Percentiles rank a stretch among this genome's conserved stretches.
phyloP scores from a whole-genome alignment of 2,329 filamentous ascomycete species.

The Dissoconium aciculare region DNA sequence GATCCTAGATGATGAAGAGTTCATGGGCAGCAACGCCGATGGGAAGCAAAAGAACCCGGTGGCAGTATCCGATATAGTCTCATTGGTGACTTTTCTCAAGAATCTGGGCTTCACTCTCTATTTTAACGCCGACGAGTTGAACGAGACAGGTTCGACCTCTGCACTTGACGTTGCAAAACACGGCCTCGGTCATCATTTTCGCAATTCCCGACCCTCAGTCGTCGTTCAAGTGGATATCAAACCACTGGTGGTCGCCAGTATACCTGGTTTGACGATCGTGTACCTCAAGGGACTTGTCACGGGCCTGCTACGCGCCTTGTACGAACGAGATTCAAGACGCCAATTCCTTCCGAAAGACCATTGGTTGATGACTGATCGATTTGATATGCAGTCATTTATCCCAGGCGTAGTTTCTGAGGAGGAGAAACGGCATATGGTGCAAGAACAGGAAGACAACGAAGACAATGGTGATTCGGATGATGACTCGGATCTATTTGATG shows the following conservation, averaged over 20 bases:
- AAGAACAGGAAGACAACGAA: slow-evolving; percentile 47
- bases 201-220: slow-evolving; percentile 2
- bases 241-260: slow-evolving; percentile 39
- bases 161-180: slow-evolving; percentile 4
- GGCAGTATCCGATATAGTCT: slow-evolving; percentile 53
- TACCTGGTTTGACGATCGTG: slow-evolving; percentile 59
- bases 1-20: slow-evolving; percentile 93
- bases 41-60: slow-evolving; percentile 48
- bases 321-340: slow-evolving; percentile 81
- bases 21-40: slow-evolving; percentile 32
- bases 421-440: slow-evolving; percentile 54
- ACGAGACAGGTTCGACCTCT: slow-evolving; percentile 4
- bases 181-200: slow-evolving; percentile 11
- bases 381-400: slow-evolving; percentile 79
- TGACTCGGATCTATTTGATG: slow-evolving; percentile 23
- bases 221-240: slow-evolving; percentile 15
- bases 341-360: slow-evolving; percentile 69
- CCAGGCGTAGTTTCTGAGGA: slow-evolving; percentile 77
- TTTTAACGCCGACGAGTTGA: slow-evolving; percentile 56
- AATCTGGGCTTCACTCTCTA: slow-evolving; percentile 81
- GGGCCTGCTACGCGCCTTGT: slow-evolving; percentile 68
- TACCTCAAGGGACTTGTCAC: slow-evolving; percentile 71
- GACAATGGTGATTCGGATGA: slow-evolving; percentile 33
- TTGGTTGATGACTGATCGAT: slow-evolving; percentile 82
- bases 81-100: slow-evolving; percentile 71